Conservation (phyloP, 495 filamentous ascomycete species). For the Penicillium tannophilum region DNA sequence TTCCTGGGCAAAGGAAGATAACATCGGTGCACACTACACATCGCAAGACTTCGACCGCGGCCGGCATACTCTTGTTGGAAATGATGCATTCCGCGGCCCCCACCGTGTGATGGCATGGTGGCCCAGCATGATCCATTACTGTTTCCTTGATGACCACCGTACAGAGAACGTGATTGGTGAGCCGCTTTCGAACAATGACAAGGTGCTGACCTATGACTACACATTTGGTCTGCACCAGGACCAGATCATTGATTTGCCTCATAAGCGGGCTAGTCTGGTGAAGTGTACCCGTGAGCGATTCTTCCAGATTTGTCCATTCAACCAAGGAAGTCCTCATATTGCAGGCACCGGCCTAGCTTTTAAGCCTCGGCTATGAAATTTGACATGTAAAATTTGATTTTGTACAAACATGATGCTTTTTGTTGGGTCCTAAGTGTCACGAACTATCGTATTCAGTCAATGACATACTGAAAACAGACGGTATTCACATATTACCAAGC, state of each 20-base stretch:
- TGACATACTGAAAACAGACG: not conserved
- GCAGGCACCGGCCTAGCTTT: slow-evolving; percentile 22
- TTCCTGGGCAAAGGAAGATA: slow-evolving; percentile 67
- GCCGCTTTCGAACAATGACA: slow-evolving; percentile 58
- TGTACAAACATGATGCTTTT: not conserved
- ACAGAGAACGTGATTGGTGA: slow-evolving; percentile 63
- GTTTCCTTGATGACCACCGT: slow-evolving; percentile 65
- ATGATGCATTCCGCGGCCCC: slow-evolving; percentile 61
- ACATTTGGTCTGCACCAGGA: slow-evolving; percentile 60
- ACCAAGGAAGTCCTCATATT: slow-evolving; percentile 21
- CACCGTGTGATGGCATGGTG: slow-evolving; percentile 68
- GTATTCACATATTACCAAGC: not conserved
- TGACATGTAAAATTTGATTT: not conserved
- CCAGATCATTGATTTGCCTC: slow-evolving; percentile 61
- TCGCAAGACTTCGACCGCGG: slow-evolving; percentile 63
- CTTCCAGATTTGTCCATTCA: slow-evolving; percentile 62
- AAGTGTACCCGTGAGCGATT: slow-evolving; percentile 59
- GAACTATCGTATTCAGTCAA: not conserved
- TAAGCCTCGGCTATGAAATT: slow-evolving; percentile 16
- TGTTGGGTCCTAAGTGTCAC: not conserved
- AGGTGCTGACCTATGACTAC: slow-evolving; percentile 61
- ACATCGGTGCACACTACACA: slow-evolving; percentile 60
- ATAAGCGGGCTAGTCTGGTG: slow-evolving; percentile 61
- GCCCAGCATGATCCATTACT: slow-evolving; percentile 66
- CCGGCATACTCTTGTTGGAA: slow-evolving; percentile 64